Conservation (phyloP, 179 eudicot species). For the Nepenthes alata region DNA sequence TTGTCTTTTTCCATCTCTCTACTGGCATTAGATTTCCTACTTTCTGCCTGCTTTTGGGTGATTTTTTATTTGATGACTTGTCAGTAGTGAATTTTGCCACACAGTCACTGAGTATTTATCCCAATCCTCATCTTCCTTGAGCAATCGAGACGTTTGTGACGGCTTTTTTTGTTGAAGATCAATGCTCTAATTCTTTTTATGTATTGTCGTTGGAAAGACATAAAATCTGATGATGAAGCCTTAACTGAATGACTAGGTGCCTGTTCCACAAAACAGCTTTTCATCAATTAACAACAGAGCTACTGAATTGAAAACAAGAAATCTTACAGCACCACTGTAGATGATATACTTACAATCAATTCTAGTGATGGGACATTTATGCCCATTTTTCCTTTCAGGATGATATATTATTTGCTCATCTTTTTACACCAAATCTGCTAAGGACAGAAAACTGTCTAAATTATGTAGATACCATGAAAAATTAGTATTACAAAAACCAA, state of each 20-base stretch:
- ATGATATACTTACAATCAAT: slow-evolving; percentile 32
- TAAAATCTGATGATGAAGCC: too few relatives aligned
- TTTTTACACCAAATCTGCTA: slow-evolving; percentile 83
- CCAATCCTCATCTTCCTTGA: slow-evolving; percentile 38
- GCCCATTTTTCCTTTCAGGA: slow-evolving; percentile 29
- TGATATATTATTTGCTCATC: slow-evolving; percentile 31
- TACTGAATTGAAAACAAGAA: neutral
- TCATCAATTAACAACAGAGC: slow-evolving; percentile 34
- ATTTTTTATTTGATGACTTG: too few relatives aligned
- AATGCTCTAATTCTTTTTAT: slow-evolving; percentile 54
- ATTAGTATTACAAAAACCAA: too few relatives aligned
- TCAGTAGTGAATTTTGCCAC: too few relatives aligned
- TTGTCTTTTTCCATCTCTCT: too few relatives aligned
- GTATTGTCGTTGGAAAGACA: too few relatives aligned
- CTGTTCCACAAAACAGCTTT: slow-evolving; percentile 11
- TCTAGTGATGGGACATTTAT: slow-evolving; percentile 40
- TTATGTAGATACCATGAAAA: too few relatives aligned
- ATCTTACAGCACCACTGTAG: neutral
- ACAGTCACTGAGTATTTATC: too few relatives aligned
- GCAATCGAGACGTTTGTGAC: slow-evolving; percentile 87
- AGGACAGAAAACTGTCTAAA: slow-evolving; percentile 3
- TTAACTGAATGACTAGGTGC: too few relatives aligned
- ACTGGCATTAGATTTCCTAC: too few relatives aligned
- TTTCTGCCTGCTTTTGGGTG: too few relatives aligned
- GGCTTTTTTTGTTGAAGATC: slow-evolving; percentile 10